phyloP scores from a whole-genome alignment of 2,329 filamentous ascomycete genomes.

The Ustulina deusta region DNA sequence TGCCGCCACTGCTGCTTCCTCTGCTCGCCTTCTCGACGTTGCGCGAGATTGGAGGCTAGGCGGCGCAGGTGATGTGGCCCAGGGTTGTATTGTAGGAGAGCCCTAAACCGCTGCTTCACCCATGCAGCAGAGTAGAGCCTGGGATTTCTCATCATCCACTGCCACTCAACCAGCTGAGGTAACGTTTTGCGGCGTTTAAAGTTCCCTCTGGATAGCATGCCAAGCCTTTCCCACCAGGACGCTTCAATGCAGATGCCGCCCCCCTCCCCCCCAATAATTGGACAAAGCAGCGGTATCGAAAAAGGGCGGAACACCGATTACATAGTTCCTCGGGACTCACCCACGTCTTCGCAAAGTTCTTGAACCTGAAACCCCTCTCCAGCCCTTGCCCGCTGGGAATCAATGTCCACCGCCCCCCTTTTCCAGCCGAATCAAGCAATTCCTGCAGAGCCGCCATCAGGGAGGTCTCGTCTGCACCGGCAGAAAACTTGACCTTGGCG shows the following conservation, averaged over 20 bases:
- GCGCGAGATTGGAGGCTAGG: constrained; percentile 20
- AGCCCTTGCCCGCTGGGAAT: constrained; percentile 64
- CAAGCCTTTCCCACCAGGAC: constrained; percentile 9
- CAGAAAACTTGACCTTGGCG: constrained; percentile 55
- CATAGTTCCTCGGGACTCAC: constrained; percentile 55
- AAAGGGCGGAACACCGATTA: constrained; percentile 9
- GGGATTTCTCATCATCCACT: background rate
- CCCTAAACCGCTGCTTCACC: constrained; percentile 8
- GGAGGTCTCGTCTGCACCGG: constrained; percentile 58
- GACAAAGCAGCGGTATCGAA: constrained; percentile 2
- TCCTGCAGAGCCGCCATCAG: constrained; percentile 53
- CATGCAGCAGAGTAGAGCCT: constrained; percentile 17
- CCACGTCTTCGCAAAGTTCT: constrained; percentile 75
- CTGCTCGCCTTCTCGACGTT: constrained; percentile 16
- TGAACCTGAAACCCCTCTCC: constrained; percentile 72
- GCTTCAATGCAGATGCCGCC: constrained; percentile 15
- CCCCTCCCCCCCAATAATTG: background rate
- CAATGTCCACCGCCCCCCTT: constrained; percentile 63
- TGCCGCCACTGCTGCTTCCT: background rate
- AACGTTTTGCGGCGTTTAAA: constrained; percentile 6
- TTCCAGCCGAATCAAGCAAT: constrained; percentile 49
- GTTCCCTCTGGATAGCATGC: constrained; percentile 9
- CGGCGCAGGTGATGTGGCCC: constrained; percentile 27
- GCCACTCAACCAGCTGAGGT: background rate
- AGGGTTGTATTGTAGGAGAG: constrained; percentile 9